Evolutionary conservation across 2,329 filamentous ascomycete species (phyloP).

Genomic region (Anthostomella pinea): DNA sequence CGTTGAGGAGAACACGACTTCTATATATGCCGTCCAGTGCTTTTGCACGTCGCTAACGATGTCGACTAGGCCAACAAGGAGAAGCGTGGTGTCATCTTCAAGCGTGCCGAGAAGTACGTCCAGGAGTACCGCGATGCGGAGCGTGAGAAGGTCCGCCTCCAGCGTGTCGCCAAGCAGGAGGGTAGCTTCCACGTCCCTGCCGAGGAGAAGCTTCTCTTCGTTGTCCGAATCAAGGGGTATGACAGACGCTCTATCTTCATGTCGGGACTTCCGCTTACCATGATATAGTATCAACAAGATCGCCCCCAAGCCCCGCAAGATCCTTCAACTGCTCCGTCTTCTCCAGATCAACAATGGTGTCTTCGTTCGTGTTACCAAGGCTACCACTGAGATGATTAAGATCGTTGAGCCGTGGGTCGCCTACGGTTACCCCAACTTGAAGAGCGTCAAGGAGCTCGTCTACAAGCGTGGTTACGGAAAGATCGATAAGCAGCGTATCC

Average conservation of each 20-base stretch:
- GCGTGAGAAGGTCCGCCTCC: constrained; percentile 96
- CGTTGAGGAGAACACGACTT: constrained; percentile 32
- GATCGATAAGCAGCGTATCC: constrained; percentile 95
- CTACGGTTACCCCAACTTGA: constrained; percentile 99
- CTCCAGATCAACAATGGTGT: constrained; percentile 99
- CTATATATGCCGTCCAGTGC: constrained; percentile 12
- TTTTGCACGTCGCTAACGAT: constrained; percentile 35
- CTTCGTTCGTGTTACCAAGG: constrained; percentile 97
- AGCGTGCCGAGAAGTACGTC: constrained; percentile 99
- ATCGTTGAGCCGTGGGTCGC: constrained; percentile 98
- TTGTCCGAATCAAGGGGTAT: constrained; percentile 98
- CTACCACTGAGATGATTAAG: constrained; percentile 94
- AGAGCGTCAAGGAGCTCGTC: constrained; percentile 97
- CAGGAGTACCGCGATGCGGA: constrained; percentile 98
- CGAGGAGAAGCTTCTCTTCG: constrained; percentile 95
- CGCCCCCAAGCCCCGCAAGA: constrained; percentile 99
- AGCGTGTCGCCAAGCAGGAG: constrained; percentile 84
- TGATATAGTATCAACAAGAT: constrained; percentile 98
- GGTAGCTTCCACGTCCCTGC: constrained; percentile 93
- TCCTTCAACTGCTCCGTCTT: constrained; percentile 97
- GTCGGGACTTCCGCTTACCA: no score
- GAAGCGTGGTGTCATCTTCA: constrained; percentile 99
- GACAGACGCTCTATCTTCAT: background rate
- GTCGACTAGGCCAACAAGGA: constrained; percentile 83
- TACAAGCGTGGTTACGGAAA: constrained; percentile 99